phyloP scores from a whole-genome alignment of 305 asterid genomes.

The Plantago lanceolata region DNA sequence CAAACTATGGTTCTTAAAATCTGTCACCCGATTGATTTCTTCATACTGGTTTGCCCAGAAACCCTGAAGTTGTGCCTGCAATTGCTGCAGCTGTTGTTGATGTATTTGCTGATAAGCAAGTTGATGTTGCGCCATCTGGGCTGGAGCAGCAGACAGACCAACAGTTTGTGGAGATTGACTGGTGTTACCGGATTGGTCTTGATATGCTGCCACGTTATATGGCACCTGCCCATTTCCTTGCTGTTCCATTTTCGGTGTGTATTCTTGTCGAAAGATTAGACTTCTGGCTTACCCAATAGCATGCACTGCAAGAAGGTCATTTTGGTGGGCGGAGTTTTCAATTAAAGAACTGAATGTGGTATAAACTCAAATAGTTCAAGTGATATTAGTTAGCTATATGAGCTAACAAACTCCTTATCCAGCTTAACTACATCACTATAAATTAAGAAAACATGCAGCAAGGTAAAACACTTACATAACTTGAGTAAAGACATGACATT shows the following conservation, averaged over 20 bases:
- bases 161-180: slow-evolving; percentile 68
- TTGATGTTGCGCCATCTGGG: slow-evolving; percentile 79
- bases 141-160: slow-evolving; percentile 57
- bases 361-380: not conserved
- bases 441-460: not conserved
- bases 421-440: not conserved
- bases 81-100: slow-evolving; percentile 78
- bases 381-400: not conserved
- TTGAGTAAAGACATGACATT: not conserved
- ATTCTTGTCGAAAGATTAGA: not conserved
- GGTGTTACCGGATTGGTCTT: slow-evolving; percentile 60
- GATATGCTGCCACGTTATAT: slow-evolving; percentile 57
- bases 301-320: not conserved
- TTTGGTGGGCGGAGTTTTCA: not conserved
- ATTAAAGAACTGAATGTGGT: not conserved
- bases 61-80: slow-evolving; percentile 77
- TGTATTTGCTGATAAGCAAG: slow-evolving; percentile 92
- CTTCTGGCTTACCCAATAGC: not conserved
- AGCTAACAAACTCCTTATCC: not conserved
- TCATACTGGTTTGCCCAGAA: slow-evolving; percentile 79
- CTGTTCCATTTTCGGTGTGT: not conserved
- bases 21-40: slow-evolving; percentile 68
- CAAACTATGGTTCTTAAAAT: slow-evolving; percentile 89
- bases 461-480: not conserved
- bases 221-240: slow-evolving; percentile 36